These are phyloP conservation scores for Penicillium psychrosexuale DNA, from an alignment of 2,329 filamentous ascomycete species.

Conservation along the genomic window DNA sequence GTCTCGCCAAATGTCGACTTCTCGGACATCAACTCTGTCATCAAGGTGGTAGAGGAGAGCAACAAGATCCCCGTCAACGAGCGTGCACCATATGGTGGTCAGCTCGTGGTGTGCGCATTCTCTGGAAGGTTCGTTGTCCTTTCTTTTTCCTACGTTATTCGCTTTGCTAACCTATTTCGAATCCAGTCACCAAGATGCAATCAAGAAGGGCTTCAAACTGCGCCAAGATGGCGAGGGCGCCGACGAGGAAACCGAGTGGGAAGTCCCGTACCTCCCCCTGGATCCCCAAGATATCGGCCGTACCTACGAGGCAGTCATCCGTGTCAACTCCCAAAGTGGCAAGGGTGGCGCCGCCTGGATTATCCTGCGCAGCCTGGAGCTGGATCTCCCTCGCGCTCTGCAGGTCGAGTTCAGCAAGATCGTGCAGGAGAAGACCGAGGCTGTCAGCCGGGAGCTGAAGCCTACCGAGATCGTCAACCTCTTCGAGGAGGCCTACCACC, in stretches of 20 bases:
- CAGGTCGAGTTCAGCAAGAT: slow-evolving; percentile 88
- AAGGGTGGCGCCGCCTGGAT: slow-evolving; percentile 96
- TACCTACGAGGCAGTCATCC: slow-evolving; percentile 96
- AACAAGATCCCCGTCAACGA: slow-evolving; percentile 94
- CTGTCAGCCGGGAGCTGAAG: slow-evolving; percentile 76
- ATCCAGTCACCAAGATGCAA: slow-evolving; percentile 82
- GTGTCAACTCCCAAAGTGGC: slow-evolving; percentile 93
- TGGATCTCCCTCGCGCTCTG: slow-evolving; percentile 87
- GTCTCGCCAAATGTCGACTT: slow-evolving; percentile 84
- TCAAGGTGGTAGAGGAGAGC: slow-evolving; percentile 83
- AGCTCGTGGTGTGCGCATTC: slow-evolving; percentile 10
- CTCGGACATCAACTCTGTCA: slow-evolving; percentile 79
- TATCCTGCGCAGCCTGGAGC: slow-evolving; percentile 80
- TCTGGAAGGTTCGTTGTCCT: not conserved
- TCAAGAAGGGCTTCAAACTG: slow-evolving; percentile 76
- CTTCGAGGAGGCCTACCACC: slow-evolving; percentile 86
- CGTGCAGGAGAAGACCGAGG: slow-evolving; percentile 78
- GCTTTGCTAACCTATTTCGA: not conserved
- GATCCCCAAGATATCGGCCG: slow-evolving; percentile 91
- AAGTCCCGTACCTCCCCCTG: slow-evolving; percentile 86
- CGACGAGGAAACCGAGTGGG: slow-evolving; percentile 67
- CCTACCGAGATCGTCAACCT: slow-evolving; percentile 78
- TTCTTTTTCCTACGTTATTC: not conserved
- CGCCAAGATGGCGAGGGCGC: slow-evolving; percentile 60
- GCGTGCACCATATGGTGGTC: slow-evolving; percentile 81